Evolutionary conservation across 768 basidiomycete genomes (phyloP).

Genomic region (Russula brevipes): DNA sequence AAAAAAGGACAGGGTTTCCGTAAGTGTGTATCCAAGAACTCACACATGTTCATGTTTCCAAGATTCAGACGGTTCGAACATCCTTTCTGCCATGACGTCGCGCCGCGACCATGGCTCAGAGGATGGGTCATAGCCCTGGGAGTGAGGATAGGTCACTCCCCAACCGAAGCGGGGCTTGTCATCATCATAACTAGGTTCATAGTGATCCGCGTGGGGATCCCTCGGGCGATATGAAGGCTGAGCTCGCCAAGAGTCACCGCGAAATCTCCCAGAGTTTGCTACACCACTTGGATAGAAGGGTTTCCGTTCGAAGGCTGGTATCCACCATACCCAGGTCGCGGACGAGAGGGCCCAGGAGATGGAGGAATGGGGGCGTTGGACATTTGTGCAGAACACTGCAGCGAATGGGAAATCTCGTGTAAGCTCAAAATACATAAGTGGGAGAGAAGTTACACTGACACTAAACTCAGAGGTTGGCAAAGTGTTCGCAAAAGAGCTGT

Average conservation of each 20-base stretch:
- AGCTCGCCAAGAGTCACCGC: slow-evolving; percentile 34
- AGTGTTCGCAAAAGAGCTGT: slow-evolving; percentile 7
- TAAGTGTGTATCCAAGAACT: slow-evolving; percentile 3
- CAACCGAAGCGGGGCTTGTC: slow-evolving; percentile 14
- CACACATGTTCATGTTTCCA: slow-evolving; percentile 39
- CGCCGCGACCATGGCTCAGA: slow-evolving; percentile 30
- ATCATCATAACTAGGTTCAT: slow-evolving; percentile 11
- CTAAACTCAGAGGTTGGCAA: neutral
- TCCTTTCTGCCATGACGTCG: slow-evolving; percentile 44
- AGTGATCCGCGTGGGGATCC: slow-evolving; percentile 17
- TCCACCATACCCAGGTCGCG: slow-evolving; percentile 44
- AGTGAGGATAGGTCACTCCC: slow-evolving; percentile 22
- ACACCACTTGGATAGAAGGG: slow-evolving; percentile 37
- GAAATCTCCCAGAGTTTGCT: slow-evolving; percentile 38
- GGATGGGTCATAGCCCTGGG: slow-evolving; percentile 27
- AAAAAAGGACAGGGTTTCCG: slow-evolving; percentile 1
- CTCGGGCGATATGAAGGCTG: slow-evolving; percentile 44
- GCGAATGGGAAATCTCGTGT: slow-evolving; percentile 12
- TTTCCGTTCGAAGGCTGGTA: slow-evolving; percentile 42
- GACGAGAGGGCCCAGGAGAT: slow-evolving; percentile 45
- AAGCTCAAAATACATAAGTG: neutral
- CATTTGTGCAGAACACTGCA: slow-evolving; percentile 20
- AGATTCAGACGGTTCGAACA: slow-evolving; percentile 67
- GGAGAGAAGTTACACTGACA: neutral
- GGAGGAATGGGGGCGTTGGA: slow-evolving; percentile 39